phyloP scores from a whole-genome alignment of 306 rosid genomes.

The Lathyrus sativus region DNA sequence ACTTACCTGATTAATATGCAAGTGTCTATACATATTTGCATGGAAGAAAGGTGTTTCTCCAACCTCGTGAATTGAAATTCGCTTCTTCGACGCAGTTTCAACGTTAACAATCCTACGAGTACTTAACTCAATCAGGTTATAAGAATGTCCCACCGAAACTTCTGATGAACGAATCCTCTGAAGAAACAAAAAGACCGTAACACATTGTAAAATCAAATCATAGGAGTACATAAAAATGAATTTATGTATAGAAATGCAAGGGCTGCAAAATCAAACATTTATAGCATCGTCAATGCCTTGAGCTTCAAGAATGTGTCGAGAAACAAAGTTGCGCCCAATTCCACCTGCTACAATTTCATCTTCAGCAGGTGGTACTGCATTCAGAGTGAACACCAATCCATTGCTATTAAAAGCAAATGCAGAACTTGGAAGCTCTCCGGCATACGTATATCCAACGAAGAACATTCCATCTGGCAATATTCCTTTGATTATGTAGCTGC shows the following conservation, averaged over 20 bases:
- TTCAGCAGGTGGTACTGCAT: conserved; percentile 70
- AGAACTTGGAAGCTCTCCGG: conserved; percentile 95
- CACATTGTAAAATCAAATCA: conserved; percentile 2
- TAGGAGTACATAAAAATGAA: not conserved
- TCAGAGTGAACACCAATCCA: conserved; percentile 81
- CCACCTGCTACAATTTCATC: conserved; percentile 69
- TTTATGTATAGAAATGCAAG: conserved; percentile 11
- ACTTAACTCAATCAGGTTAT: conserved; percentile 68
- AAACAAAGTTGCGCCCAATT: conserved; percentile 76
- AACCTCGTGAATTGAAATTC: conserved; percentile 59
- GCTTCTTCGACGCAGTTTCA: conserved; percentile 74
- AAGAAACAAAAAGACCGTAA: conserved; percentile 30
- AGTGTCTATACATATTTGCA: conserved; percentile 81
- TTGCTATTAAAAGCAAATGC: conserved; percentile 60
- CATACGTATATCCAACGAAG: conserved; percentile 76
- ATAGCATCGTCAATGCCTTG: conserved; percentile 67
- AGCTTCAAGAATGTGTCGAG: conserved; percentile 84
- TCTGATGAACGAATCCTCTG: conserved; percentile 70
- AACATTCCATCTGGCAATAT: conserved; percentile 55
- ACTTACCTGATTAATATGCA: conserved; percentile 63
- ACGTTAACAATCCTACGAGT: conserved; percentile 63
- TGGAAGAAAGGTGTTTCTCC: conserved; percentile 70
- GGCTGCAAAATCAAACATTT: conserved; percentile 43
- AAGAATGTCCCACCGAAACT: conserved; percentile 60
- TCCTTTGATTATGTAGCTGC: conserved; percentile 78